phyloP scores from a whole-genome alignment of 2,329 filamentous ascomycete species.

The Ceratocystis lukuohia region DNA sequence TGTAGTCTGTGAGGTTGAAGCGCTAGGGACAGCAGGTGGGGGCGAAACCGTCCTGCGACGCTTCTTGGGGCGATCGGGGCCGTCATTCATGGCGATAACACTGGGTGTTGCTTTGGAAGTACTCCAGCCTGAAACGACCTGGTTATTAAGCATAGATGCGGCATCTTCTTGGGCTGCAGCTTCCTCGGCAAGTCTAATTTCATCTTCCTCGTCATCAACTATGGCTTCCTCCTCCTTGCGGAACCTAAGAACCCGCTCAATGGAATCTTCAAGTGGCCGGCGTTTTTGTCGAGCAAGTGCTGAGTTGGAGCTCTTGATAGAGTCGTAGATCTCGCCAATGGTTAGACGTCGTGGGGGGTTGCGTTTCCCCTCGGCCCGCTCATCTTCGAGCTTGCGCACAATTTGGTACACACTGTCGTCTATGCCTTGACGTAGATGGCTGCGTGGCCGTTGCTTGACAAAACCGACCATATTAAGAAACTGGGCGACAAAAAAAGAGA shows the following conservation, averaged over 20 bases:
- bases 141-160: conserved; percentile 30
- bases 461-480: conserved; percentile 23
- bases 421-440: conserved; percentile 37
- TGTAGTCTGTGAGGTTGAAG: conserved; percentile 1
- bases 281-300: conserved; percentile 73
- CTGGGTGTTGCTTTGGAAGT: conserved; percentile 17
- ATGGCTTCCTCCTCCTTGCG: conserved; percentile 50
- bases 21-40: conserved; percentile 15
- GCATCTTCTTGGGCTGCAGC: conserved; percentile 21
- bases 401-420: conserved; percentile 68
- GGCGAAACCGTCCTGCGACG: conserved; percentile 21
- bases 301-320: conserved; percentile 75
- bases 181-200: conserved; percentile 21
- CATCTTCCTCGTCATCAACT: conserved; percentile 34
- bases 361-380: conserved; percentile 35
- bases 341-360: conserved; percentile 32
- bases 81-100: conserved; percentile 24
- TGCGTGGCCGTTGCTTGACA: conserved; percentile 18
- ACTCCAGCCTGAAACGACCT: conserved; percentile 33
- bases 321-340: conserved; percentile 55
- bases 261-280: conserved; percentile 66
- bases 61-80: conserved; percentile 26
- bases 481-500: neutral
- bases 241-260: conserved; percentile 67
- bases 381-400: conserved; percentile 61